Percentiles rank a stretch among this genome's conserved stretches.
phyloP scores from a whole-genome alignment of 2,329 filamentous ascomycete genomes.

The Neocatenulostroma microsporum region DNA sequence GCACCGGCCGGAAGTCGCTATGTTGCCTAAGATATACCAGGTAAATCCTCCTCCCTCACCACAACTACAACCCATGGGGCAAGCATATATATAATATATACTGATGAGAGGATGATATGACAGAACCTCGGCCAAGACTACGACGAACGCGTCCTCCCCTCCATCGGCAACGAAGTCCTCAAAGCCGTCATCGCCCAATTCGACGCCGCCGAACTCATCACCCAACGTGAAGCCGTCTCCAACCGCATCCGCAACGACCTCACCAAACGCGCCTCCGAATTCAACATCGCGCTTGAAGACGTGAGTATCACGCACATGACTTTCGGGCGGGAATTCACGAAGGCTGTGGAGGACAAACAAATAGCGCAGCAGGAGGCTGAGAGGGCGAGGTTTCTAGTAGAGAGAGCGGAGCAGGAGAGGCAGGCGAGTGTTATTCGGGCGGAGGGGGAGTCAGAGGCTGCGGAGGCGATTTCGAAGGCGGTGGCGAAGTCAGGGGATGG shows the following conservation, averaged over 20 bases:
- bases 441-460: conserved; percentile 94
- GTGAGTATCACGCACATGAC: conserved; percentile 99
- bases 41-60: conserved; percentile 45
- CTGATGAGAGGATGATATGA: too few species aligned
- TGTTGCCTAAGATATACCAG: conserved; percentile 96
- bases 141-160: conserved; percentile 59
- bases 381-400: conserved; percentile 93
- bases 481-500: conserved; percentile 91
- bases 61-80: too few species aligned
- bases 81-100: not conserved
- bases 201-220: conserved; percentile 64
- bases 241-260: conserved; percentile 90
- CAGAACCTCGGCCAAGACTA: conserved; percentile 97
- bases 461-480: conserved; percentile 88
- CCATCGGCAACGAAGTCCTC: conserved; percentile 49
- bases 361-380: conserved; percentile 99
- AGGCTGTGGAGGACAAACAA: conserved; percentile 99
- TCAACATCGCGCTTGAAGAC: conserved; percentile 98
- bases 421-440: conserved; percentile 98
- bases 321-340: conserved; percentile 97
- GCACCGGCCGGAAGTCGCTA: conserved; percentile 87
- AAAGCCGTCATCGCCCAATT: conserved; percentile 49
- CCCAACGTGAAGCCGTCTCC: conserved; percentile 92
- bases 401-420: conserved; percentile 96
- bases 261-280: conserved; percentile 85